Conservation (phyloP, 768 basidiomycete species). For the Hericium rajendrae region DNA sequence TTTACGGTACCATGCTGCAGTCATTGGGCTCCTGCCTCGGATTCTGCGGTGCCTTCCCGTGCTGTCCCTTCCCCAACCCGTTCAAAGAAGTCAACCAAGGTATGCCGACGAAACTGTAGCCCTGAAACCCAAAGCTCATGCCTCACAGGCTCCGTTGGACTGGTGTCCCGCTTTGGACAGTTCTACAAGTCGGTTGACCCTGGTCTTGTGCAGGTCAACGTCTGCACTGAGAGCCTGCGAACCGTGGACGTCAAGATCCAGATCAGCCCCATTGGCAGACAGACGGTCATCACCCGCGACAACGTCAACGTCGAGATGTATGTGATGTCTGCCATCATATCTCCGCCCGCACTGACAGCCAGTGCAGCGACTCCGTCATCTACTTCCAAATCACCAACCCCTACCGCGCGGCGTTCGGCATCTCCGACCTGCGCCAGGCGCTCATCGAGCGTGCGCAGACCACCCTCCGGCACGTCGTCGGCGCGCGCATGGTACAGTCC, state of each 20-base stretch:
- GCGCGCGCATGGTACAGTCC: slow-evolving; percentile 88
- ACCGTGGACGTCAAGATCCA: slow-evolving; percentile 95
- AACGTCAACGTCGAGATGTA: slow-evolving; percentile 94
- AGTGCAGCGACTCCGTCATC: slow-evolving; percentile 75
- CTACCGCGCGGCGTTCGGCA: slow-evolving; percentile 91
- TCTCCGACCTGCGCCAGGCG: slow-evolving; percentile 80
- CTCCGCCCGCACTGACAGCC: slow-evolving; percentile 25
- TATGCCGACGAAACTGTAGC: slow-evolving; percentile 17
- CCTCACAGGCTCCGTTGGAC: slow-evolving; percentile 68
- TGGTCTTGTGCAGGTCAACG: slow-evolving; percentile 85
- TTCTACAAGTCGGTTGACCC: slow-evolving; percentile 96
- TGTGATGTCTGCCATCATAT: slow-evolving; percentile 15
- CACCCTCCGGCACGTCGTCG: slow-evolving; percentile 94
- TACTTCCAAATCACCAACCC: slow-evolving; percentile 88
- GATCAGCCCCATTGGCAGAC: slow-evolving; percentile 78
- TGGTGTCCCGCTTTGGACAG: slow-evolving; percentile 88
- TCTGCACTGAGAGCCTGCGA: slow-evolving; percentile 83
- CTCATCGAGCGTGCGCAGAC: slow-evolving; percentile 85
- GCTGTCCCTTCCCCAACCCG: slow-evolving; percentile 78
- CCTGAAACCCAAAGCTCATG: slow-evolving; percentile 5
- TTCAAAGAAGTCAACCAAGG: slow-evolving; percentile 83
- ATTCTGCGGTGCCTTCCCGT: slow-evolving; percentile 66
- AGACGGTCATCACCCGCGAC: slow-evolving; percentile 89
- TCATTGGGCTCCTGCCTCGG: slow-evolving; percentile 60
- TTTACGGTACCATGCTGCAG: slow-evolving; percentile 78